Percentiles rank a stretch among this genome's conserved stretches.
phyloP scores from a whole-genome alignment of 2,329 filamentous ascomycete genomes.

The Colletotrichum melonis region DNA sequence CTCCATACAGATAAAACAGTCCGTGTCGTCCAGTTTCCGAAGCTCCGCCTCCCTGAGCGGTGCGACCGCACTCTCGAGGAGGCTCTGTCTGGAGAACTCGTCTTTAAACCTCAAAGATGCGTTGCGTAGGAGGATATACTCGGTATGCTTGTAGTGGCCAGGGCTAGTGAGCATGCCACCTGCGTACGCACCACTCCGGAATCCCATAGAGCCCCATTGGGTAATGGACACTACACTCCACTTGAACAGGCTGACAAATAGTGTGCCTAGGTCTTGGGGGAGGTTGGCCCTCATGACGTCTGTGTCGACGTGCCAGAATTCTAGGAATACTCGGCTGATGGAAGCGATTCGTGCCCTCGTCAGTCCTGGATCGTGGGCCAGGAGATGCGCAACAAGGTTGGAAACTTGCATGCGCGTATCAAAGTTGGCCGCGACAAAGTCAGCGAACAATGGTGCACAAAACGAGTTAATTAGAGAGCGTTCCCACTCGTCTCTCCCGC shows the following conservation, averaged over 20 bases:
- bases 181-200: background rate
- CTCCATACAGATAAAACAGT: conserved; percentile 8
- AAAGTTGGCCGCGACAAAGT: background rate
- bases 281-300: background rate
- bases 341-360: background rate
- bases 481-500: background rate
- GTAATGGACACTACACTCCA: background rate
- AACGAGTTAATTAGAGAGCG: background rate
- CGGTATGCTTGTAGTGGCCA: background rate
- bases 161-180: background rate
- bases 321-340: background rate
- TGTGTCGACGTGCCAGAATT: background rate
- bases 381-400: background rate
- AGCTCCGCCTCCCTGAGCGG: background rate
- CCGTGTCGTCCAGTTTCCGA: background rate
- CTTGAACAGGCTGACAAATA: background rate
- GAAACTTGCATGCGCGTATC: background rate
- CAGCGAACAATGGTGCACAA: background rate
- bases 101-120: background rate
- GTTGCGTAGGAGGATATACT: background rate
- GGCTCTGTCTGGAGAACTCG: background rate
- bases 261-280: background rate
- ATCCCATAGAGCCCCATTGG: background rate
- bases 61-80: background rate
- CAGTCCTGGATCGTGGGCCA: background rate